Percentiles rank a stretch among this genome's conserved stretches.
These are phyloP conservation scores for Cystobasidium ongulense DNA, from an alignment of 768 basidiomycete genomes.

Conservation along the genomic window DNA sequence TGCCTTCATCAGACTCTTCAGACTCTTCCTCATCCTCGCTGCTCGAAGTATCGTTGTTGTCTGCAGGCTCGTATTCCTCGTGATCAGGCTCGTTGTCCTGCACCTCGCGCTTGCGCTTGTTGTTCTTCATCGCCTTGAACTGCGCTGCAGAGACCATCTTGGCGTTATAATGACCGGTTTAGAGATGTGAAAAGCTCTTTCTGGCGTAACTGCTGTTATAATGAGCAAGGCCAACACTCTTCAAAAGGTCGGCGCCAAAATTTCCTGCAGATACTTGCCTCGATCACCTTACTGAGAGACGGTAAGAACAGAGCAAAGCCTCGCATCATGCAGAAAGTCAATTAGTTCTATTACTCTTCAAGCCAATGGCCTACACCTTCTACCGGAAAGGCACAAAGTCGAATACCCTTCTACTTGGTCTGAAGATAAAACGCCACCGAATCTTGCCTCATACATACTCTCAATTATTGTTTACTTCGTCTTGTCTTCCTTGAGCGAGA, in stretches of 20 bases:
- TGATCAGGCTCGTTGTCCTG: background rate
- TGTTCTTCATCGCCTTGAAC: conserved; percentile 1
- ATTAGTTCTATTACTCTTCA: no score
- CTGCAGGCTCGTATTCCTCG: conserved; percentile 3
- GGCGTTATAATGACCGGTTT: background rate
- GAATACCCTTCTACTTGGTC: no score
- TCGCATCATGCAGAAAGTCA: no score
- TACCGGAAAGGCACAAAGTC: no score
- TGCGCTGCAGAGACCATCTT: background rate
- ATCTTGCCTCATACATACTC: background rate
- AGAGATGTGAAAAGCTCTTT: background rate
- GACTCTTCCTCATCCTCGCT: background rate
- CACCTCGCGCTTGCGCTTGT: background rate
- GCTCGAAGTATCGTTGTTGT: background rate
- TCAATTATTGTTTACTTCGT: conserved; percentile 8
- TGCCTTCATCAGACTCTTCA: background rate
- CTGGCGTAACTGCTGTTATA: no score
- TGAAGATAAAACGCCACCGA: background rate
- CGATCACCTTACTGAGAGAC: background rate
- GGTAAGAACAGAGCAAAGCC: no score
- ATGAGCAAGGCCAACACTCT: background rate
- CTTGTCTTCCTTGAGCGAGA: conserved; percentile 75
- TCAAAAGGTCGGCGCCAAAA: background rate
- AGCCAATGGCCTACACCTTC: no score
- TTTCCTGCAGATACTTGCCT: background rate